Conservation (phyloP, 345 rosid species). For the Cardamine chenopodiifolia region DNA sequence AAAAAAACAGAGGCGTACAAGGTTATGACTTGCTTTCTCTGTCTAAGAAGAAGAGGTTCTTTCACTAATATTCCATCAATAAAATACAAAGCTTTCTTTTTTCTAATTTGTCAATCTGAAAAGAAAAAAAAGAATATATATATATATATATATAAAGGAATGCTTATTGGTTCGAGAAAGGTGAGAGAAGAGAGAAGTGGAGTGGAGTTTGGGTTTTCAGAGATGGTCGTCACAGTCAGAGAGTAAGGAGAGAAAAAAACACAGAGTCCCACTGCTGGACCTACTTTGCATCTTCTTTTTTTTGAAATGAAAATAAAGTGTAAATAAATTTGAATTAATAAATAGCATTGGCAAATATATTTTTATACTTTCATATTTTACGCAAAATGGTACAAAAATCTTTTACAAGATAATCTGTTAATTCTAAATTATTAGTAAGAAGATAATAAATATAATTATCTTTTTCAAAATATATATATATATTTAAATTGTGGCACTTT, state of each 20-base stretch:
- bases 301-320: neutral
- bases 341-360: too few species aligned
- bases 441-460: too few species aligned
- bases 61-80: constrained; percentile 1
- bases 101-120: neutral
- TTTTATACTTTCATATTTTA: too few species aligned
- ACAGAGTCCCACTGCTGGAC: constrained; percentile 46
- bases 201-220: constrained; percentile 28
- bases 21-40: neutral
- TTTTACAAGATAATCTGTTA: too few species aligned
- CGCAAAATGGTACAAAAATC: too few species aligned
- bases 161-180: constrained; percentile 2
- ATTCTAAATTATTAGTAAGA: too few species aligned
- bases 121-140: too few species aligned
- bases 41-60: constrained; percentile 6
- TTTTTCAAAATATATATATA: too few species aligned
- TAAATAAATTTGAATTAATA: neutral
- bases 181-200: constrained; percentile 34
- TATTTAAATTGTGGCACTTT: too few species aligned
- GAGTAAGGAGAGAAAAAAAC: constrained; percentile 42
- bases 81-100: neutral
- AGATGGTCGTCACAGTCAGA: constrained; percentile 37
- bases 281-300: constrained; percentile 8
- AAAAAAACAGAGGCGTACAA: neutral
- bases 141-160: neutral